Base-by-base conservation (phyloP, 140 eudicot species). In the Ambrosia hybrid region DNA sequence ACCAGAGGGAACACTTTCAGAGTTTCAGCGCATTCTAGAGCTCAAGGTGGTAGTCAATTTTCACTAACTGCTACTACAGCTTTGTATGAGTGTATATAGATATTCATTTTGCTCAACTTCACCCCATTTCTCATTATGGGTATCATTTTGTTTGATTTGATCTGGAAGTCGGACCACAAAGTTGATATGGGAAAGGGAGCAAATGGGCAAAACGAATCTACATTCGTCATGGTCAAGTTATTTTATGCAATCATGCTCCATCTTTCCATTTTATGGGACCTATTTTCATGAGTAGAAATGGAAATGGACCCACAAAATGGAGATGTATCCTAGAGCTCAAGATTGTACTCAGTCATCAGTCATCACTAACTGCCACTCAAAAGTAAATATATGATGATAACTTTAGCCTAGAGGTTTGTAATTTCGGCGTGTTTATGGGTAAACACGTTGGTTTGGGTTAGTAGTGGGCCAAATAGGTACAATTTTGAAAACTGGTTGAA, bases 1-100 rank as follows among this genome's bases (percentile, higher is more conserved):
- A 72, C 97, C 97, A 14, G 97, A 93, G 86, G 98, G 98, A 74
- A 87, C 98, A 26, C 89, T 88, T 81, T 74, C 83, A 51, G 98
- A 93, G 81, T 93, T 93, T 76, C 96, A 90, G 53, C 76, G 96
- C 21, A 84, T 93, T 77, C 82, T 93, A 76, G 98, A 93, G 77
- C 96, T 93, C 76, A 90, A 93, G 96, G 98, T 89, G 81, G 12
- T 51, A 70, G 33, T 38, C 55, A 8, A 30, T 60, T 39, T 41
- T 81, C 71, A 53, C 60, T 62, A 65, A 41, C 57, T 73, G 43
- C 34, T 86, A 59, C 67, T 11, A 5, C 48, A 48, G 14, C 33
- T 51, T 30, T 21, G 30, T 21, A 21, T 21, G 30, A 21, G 30
- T 56, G 26, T 74, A 36, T 37, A 48, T 62, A 36, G 6, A 62